phyloP scores from a whole-genome alignment of 257 asterid species.

The Fraxinus anomala region DNA sequence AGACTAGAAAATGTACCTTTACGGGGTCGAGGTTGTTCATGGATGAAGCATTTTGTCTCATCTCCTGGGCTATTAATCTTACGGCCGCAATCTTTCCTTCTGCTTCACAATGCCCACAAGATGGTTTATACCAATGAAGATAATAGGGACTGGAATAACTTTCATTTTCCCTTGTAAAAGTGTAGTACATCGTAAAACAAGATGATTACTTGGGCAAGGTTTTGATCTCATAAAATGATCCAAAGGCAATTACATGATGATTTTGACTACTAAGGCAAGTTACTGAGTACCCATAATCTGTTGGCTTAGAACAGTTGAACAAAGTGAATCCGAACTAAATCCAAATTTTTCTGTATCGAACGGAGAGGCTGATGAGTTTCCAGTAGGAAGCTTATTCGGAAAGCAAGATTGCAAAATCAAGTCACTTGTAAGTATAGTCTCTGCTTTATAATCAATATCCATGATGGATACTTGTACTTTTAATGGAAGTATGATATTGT shows the following conservation, averaged over 20 bases:
- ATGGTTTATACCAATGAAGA: constrained; percentile 33
- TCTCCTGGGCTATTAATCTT: constrained; percentile 10
- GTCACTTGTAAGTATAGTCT: constrained; percentile 27
- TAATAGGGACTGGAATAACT: constrained; percentile 23
- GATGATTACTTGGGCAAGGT: constrained; percentile 32
- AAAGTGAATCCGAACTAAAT: constrained; percentile 28
- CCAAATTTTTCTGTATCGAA: constrained; percentile 29
- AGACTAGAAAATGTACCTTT: neutral
- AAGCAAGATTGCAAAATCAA: constrained; percentile 31
- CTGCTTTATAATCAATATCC: constrained; percentile 36
- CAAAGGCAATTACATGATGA: constrained; percentile 20
- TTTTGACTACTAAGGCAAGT: constrained; percentile 28
- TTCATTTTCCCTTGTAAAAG: constrained; percentile 24
- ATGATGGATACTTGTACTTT: constrained; percentile 27
- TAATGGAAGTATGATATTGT: constrained; percentile 18
- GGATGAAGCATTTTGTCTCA: constrained; percentile 35
- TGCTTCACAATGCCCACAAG: constrained; percentile 36
- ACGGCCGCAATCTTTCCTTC: constrained; percentile 31
- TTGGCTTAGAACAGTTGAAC: constrained; percentile 30
- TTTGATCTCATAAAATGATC: constrained; percentile 19
- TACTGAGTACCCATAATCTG: neutral
- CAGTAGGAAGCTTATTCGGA: constrained; percentile 25
- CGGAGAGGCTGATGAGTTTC: constrained; percentile 29
- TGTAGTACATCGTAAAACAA: constrained; percentile 41
- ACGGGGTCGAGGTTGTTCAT: constrained; percentile 14